Evolutionary conservation across 2,329 filamentous ascomycete species (phyloP), one percentile per base, ranked within the genome.

Genomic region (Leptosphaerulina australis): DNA sequence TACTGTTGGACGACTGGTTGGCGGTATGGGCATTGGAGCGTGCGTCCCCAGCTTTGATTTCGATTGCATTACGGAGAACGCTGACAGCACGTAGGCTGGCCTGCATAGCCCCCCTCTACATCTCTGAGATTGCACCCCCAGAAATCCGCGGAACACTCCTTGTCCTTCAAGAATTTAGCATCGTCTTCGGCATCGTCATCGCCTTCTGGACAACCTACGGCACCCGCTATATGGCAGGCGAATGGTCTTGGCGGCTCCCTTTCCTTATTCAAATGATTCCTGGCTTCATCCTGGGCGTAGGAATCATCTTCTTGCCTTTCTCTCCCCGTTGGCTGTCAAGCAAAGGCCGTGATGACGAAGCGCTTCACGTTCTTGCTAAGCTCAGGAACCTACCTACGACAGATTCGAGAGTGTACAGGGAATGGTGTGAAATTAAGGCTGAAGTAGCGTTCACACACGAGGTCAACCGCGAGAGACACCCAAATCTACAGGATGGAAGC

Each of bases 191-290:
- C 2, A 78, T 77, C 47, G 75, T 82, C 3, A 69, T 81, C 18
- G 76, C 80, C 1, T 83, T 77, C 59, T 83, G 79, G 77, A 80
- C 81, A 28, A 79, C 78, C 0, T 84, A 82, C 47, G 81, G 75
- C 0, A 82, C 79, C 0, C 66, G 72, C 5, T 69, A 72, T 53
- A 74, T 81, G 30, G 51, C 66, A 0, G 62, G 72, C 24, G 72
- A 78, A 55, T 72, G 70, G 63, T 65, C 78, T 3, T 81, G 75
- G 59, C 70, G 77, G 5, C 67, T 81, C 0, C 79, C 79, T 0
- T 79, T 79, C 48, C 67, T 74, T 3, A 64, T 81, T 4, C 79
- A 81, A 46, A 75, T 77, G 50, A 58, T 76, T 4, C 71, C 73
- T 4, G 75, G 74, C 8, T 56, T 74, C 3, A 62, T 72, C 49